phyloP scores from a whole-genome alignment of 768 basidiomycete genomes.

The Favolaschia claudopus region DNA sequence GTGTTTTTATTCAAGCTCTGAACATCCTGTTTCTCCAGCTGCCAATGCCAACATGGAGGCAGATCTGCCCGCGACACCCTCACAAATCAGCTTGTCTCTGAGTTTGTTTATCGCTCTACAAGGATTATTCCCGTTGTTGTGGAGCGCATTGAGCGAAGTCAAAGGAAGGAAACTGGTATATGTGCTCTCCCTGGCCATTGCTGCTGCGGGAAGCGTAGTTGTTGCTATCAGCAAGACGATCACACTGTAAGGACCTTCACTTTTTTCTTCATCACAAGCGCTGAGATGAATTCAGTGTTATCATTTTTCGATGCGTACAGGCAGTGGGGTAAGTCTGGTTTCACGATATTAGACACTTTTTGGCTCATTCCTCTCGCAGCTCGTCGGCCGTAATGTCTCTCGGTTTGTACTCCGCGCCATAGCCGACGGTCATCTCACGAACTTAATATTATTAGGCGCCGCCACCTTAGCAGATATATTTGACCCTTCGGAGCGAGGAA shows the following conservation, averaged over 20 bases:
- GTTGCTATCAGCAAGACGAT: slow-evolving; percentile 65
- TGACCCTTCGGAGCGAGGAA: slow-evolving; percentile 76
- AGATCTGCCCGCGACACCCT: slow-evolving; percentile 64
- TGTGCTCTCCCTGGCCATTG: slow-evolving; percentile 57
- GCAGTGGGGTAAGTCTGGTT: slow-evolving; percentile 59
- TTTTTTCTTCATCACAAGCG: background rate
- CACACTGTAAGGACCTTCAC: slow-evolving; percentile 43
- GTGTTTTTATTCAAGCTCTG: background rate
- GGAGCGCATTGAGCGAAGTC: slow-evolving; percentile 77
- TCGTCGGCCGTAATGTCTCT: slow-evolving; percentile 74
- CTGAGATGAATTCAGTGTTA: slow-evolving; percentile 43
- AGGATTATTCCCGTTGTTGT: slow-evolving; percentile 69
- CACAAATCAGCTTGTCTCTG: slow-evolving; percentile 71
- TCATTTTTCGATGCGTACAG: slow-evolving; percentile 75
- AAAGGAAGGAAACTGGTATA: slow-evolving; percentile 77
- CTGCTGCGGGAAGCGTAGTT: slow-evolving; percentile 61
- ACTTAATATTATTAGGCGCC: slow-evolving; percentile 46
- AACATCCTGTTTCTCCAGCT: slow-evolving; percentile 47
- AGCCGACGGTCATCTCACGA: background rate
- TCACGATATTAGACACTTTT: background rate
- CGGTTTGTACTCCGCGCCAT: slow-evolving; percentile 31
- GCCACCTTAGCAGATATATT: slow-evolving; percentile 83
- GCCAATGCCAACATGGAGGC: slow-evolving; percentile 66
- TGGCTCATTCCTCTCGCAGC: slow-evolving; percentile 40
- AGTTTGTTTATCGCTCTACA: slow-evolving; percentile 80